phyloP scores from a whole-genome alignment of 2,329 filamentous ascomycete genomes.

The Cladosporium halotolerans region DNA sequence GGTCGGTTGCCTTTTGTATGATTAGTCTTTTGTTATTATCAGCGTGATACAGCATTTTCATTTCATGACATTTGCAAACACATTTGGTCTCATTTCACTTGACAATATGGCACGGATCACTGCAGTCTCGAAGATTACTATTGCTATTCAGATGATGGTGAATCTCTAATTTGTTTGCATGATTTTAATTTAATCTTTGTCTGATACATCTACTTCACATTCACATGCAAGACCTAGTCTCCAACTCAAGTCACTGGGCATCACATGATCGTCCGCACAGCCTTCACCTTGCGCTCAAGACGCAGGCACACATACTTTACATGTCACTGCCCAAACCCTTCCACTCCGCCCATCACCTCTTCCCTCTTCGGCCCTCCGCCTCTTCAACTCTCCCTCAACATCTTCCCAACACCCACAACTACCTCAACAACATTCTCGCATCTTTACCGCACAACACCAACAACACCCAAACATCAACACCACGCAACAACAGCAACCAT shows the following conservation, averaged over 20 bases:
- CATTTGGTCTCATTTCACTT: no score
- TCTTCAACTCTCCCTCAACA: background rate
- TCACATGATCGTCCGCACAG: no score
- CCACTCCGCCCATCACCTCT: background rate
- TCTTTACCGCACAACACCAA: background rate
- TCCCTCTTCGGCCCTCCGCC: background rate
- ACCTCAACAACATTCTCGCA: background rate
- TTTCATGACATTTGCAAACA: no score
- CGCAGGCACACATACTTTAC: background rate
- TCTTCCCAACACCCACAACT: background rate
- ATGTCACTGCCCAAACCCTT: background rate
- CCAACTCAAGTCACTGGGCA: background rate
- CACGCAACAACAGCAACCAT: conserved; percentile 15
- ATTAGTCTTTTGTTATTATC: background rate
- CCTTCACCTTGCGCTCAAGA: no score
- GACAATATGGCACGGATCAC: no score
- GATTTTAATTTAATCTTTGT: no score
- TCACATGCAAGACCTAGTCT: background rate
- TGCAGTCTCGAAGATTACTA: background rate
- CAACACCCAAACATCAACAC: background rate
- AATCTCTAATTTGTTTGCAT: no score
- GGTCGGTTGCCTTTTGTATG: background rate
- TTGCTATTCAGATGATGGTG: no score
- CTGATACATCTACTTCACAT: background rate
- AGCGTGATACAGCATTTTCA: no score